Base-by-base conservation (phyloP, 2,329 filamentous ascomycete genomes). In the Didymella keratinophila region DNA sequence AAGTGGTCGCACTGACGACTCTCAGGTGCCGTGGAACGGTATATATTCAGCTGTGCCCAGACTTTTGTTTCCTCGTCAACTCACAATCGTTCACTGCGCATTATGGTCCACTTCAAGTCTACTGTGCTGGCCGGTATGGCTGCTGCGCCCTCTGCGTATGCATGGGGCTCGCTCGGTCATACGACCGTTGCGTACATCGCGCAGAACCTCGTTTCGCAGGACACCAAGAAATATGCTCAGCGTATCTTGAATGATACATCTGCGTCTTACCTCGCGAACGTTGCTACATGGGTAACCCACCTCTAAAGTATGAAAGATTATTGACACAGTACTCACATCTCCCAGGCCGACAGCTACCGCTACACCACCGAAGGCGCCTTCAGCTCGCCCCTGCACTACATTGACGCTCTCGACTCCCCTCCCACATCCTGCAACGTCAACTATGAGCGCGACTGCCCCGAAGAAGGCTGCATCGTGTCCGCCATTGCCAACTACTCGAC, bases 101-200 rank as follows among this genome's bases (percentile, higher is more conserved):
- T 43, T 14, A 74, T 76, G 72, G 60, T 67, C 12, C 52, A 62
- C 30, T 20, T 63, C 48, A 71, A 70, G 53, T 50, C 68, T 12
- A 52, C 61, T 21, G 49, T 74, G 34, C 52, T 74, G 23, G 51
- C 69, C 42, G 56, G 72, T 18, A 64, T 74, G 9, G 64, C 68
- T 28, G 61, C 67, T 12, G 53, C 70, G 1, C 66, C 72, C 12
- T 59, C 57, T n/a, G 67, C 61, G 4, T 52, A 64, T 30, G 82
- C 81, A 8, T 86, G 84, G 84, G 84, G 84, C 23, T 72, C 70
- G 8, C 71, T 86, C 0, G 84, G 84, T 34, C 84, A 86, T 60
- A 79, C 81, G 28, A 84, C 84, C 2, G 79, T 86, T 6, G 84
- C 82, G 20, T 84, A 82, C 64, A 80, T 86, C 37, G 83, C 84